phyloP scores from a whole-genome alignment of 106 monocot genomes.

The Ottelia alismoides region DNA sequence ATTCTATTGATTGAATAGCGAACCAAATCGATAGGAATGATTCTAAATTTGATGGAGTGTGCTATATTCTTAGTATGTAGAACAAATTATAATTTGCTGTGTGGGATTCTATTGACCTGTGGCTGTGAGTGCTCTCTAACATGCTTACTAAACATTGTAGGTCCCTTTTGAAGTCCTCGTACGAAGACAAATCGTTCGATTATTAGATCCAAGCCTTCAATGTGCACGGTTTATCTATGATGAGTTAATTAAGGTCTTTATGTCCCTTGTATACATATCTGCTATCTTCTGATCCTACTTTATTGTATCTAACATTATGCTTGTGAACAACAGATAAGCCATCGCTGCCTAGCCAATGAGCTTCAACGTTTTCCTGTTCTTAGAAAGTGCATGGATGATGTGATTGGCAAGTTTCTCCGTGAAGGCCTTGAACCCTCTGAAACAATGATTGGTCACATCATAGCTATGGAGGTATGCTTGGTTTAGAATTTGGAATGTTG shows the following conservation, averaged over 20 bases:
- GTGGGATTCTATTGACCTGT: no score
- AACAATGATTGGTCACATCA: constrained; percentile 89
- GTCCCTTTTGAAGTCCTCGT: constrained; percentile 99
- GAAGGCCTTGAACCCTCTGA: constrained; percentile 93
- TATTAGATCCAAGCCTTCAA: constrained; percentile 95
- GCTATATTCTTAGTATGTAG: no score
- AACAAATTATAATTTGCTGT: no score
- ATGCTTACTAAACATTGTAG: no score
- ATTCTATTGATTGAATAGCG: no score
- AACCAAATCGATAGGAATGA: no score
- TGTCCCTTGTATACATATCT: neutral
- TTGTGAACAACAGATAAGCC: constrained; percentile 59
- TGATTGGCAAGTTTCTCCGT: constrained; percentile 80
- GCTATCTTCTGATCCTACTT: neutral
- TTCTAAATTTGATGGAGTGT: no score
- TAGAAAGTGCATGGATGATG: constrained; percentile 88
- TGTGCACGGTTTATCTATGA: constrained; percentile 98
- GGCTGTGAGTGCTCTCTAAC: no score
- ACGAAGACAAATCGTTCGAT: constrained; percentile 83
- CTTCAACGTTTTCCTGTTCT: constrained; percentile 88
- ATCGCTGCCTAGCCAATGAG: constrained; percentile 67
- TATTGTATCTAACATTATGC: neutral
- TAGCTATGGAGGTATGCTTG: constrained; percentile 99
- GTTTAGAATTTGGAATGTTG: no score
- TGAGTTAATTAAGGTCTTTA: constrained; percentile 77